phyloP scores from a whole-genome alignment of 148 eudicot species.

The Chenopodium formosanum region DNA sequence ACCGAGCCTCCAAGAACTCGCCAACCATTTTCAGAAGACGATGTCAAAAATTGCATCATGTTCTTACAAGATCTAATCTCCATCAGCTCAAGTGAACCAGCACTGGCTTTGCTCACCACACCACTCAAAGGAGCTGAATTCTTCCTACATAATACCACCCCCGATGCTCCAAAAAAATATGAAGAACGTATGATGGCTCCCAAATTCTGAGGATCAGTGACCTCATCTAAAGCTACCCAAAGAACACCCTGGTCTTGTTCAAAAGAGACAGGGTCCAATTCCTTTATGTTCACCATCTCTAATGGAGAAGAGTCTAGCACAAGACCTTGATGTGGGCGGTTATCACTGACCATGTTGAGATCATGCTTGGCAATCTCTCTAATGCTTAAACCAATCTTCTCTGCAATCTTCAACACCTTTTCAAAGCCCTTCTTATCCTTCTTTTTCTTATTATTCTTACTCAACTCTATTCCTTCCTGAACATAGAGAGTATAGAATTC shows the following conservation, averaged over 20 bases:
- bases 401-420: constrained; percentile 68
- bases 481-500: constrained; percentile 76
- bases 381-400: constrained; percentile 59
- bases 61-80: constrained; percentile 90
- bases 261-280: constrained; percentile 53
- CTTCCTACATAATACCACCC: constrained; percentile 88
- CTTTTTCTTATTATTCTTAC: constrained; percentile 69
- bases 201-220: constrained; percentile 92
- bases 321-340: constrained; percentile 94
- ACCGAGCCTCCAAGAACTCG: constrained; percentile 90
- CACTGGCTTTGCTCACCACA: constrained; percentile 98
- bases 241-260: constrained; percentile 55
- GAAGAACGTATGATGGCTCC: constrained; percentile 93
- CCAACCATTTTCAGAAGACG: constrained; percentile 91
- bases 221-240: constrained; percentile 97
- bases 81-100: constrained; percentile 88
- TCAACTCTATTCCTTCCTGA: constrained; percentile 83
- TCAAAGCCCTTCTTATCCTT: constrained; percentile 97
- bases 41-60: constrained; percentile 92
- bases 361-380: constrained; percentile 90
- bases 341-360: constrained; percentile 86
- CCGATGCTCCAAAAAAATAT: constrained; percentile 90
- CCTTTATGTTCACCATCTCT: constrained; percentile 77
- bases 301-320: constrained; percentile 93
- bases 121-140: constrained; percentile 98